Evolutionary conservation across 106 monocot genomes (phyloP), one percentile per base, ranked within the genome.

Genomic region (Vanilla planifolia): DNA sequence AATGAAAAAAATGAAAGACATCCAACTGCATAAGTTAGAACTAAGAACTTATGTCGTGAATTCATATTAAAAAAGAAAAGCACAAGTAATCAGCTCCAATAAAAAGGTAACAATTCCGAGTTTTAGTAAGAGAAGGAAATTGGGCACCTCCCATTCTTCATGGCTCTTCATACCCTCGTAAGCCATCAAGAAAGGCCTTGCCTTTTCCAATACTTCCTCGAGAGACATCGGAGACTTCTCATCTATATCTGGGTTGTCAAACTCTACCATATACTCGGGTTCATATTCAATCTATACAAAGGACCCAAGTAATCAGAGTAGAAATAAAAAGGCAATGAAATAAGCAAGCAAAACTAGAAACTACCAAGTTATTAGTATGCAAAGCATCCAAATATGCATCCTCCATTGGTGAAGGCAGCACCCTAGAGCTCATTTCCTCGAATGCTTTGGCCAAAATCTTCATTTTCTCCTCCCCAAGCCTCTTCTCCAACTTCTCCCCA

Each of bases 171-270:
- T 88, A 19, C 98, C 92, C 61, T 85, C 91, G n/a, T 91, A 91
- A 13, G 88, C 81, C 73, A 98, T 80, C 77, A 98, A 80, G 79
- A 92, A 92, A n/a, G 98, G 98, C 60, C 92, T 98, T n/a, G 77
- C 81, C 45, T 73, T 82, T 23, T 84, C 74, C 59, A 98, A 43
- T 13, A 72, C 85, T 17, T 98, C 98, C 9, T 44, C 61, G 4
- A 98, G 72, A 3, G 88, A 35, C 68, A 92, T 82, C 2, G 91
- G 91, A 29, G 98, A 85, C 60, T 79, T 88, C 75, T 98, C 98
- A 59, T 98, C 98, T 3, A 98, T 82, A 75, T 98, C 98, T 11
- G 98, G 98, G 48, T 98, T 81, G 36, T 77, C 76, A 41, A 98
- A 92, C 29, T 67, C 72, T 70, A 98, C 70, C 72, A 85, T 25